Evolutionary conservation across 768 basidiomycete species (phyloP), one percentile per base, ranked within the genome.

Genomic region (Cantharellus cinnabarinus): DNA sequence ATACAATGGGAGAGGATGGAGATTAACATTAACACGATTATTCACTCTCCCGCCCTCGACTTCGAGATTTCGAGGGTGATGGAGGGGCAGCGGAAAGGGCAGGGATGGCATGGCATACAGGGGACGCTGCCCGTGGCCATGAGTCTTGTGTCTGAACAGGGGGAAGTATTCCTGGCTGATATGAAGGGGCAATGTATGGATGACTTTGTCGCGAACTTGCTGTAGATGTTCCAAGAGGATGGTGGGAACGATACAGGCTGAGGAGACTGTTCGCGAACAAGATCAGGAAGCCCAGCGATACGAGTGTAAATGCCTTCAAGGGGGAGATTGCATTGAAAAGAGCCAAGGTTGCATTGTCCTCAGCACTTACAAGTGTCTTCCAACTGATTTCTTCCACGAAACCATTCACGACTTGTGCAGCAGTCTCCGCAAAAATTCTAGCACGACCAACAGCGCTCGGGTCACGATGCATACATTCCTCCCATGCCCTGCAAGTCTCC

Each of bases 351-450:
- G 2, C 20, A 35, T 44, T 37, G 10, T 38, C 7, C 38, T 10
- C 2, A 29, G 4, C 35, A 71, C 85, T 70, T 62, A 89, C 94
- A 70, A 97, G 72, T 7, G 91, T 91, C 73, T 93, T 95, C 89
- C 91, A 97, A 68, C 85, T 90, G 71, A 99, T 93, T 55, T 86
- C 85, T 67, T 99, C 94, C 10, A 98, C 87, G 67, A 99, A 99
- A 1, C 89, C 82, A 68, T 97, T 95, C 62, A 97, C 82, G 50
- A 97, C 85, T 67, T 95, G 93, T 57, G 89, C 94, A 70, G 98
- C 83, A 60, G 95, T 80, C 74, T 97, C 90, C 60, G 93, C 91
- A 50, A 86, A 82, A 63, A 99, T 84, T 65, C 79, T 82, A 61
- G 90, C 88, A 60, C 89, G 85, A 1, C 89, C 89, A 48, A 93